These are phyloP conservation scores for Epichloe baconii DNA, from an alignment of 2,329 filamentous ascomycete species.

Conservation along the genomic window DNA sequence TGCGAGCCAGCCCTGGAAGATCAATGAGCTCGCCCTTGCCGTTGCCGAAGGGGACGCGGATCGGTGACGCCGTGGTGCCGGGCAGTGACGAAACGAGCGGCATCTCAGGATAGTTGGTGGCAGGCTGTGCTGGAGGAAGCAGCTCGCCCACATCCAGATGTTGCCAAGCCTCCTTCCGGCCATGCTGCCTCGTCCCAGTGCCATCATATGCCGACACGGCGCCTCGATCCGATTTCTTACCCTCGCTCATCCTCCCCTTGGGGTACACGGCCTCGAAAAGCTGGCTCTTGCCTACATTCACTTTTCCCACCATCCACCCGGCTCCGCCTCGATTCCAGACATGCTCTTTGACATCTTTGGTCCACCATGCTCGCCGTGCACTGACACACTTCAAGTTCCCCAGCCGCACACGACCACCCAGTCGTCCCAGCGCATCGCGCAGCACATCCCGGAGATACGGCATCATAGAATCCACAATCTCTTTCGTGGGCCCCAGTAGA, in stretches of 20 bases:
- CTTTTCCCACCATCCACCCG: conserved; percentile 95
- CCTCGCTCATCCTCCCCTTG: conserved; percentile 44
- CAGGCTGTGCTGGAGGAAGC: conserved; percentile 62
- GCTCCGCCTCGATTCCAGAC: conserved; percentile 75
- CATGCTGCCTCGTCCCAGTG: conserved; percentile 2
- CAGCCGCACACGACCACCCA: conserved; percentile 58
- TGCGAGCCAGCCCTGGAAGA: conserved; percentile 71
- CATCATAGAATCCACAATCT: conserved; percentile 76
- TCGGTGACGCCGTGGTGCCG: conserved; percentile 89
- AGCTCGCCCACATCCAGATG: conserved; percentile 37
- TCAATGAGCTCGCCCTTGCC: conserved; percentile 87
- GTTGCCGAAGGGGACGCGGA: conserved; percentile 78
- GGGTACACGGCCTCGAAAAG: conserved; percentile 83
- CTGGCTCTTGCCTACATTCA: conserved; percentile 92
- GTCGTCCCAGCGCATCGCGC: conserved; percentile 57
- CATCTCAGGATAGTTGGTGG: conserved; percentile 68
- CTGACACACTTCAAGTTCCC: conserved; percentile 84
- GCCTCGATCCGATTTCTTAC: conserved; percentile 5
- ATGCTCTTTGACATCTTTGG: conserved; percentile 68
- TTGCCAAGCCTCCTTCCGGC: conserved; percentile 7
- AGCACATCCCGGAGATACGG: conserved; percentile 70
- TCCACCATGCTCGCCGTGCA: conserved; percentile 83
- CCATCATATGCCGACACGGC: conserved; percentile 10
- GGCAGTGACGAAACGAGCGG: conserved; percentile 77
- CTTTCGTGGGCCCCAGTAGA: conserved; percentile 69